These are phyloP conservation scores for Komagataea norvegica DNA, from an alignment of 1,139 yeast genomes.

Conservation along the genomic window DNA sequence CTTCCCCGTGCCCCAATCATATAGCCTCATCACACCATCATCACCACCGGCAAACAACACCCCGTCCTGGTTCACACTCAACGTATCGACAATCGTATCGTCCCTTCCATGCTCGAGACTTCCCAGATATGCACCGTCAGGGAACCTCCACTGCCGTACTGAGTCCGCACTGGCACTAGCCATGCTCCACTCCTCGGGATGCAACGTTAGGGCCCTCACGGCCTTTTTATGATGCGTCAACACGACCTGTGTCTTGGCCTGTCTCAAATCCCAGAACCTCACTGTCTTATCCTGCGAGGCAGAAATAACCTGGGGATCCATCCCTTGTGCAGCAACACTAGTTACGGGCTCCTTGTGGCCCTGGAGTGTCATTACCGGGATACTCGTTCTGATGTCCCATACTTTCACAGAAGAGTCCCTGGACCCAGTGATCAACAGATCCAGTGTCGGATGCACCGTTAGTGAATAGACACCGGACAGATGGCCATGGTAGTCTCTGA, in stretches of 20 bases:
- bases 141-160: constrained; percentile 78
- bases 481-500: constrained; percentile 92
- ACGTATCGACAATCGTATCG: constrained; percentile 58
- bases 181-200: constrained; percentile 71
- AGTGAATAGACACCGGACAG: constrained; percentile 83
- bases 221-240: constrained; percentile 84
- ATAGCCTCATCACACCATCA: constrained; percentile 72
- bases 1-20: constrained; percentile 71
- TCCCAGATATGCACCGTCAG: constrained; percentile 68
- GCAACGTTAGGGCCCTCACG: constrained; percentile 66
- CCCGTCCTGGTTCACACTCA: constrained; percentile 62
- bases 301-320: constrained; percentile 82
- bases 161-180: constrained; percentile 79
- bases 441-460: constrained; percentile 82
- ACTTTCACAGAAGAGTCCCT: constrained; percentile 81
- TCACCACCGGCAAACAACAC: constrained; percentile 81
- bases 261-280: constrained; percentile 76
- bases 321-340: constrained; percentile 58
- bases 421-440: constrained; percentile 84
- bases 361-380: constrained; percentile 67
- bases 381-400: constrained; percentile 89
- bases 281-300: constrained; percentile 84
- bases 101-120: constrained; percentile 43
- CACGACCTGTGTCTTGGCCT: constrained; percentile 54
- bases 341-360: constrained; percentile 83